Base-by-base conservation (phyloP, 768 basidiomycete species). In the Phanerochaete carnosa region DNA sequence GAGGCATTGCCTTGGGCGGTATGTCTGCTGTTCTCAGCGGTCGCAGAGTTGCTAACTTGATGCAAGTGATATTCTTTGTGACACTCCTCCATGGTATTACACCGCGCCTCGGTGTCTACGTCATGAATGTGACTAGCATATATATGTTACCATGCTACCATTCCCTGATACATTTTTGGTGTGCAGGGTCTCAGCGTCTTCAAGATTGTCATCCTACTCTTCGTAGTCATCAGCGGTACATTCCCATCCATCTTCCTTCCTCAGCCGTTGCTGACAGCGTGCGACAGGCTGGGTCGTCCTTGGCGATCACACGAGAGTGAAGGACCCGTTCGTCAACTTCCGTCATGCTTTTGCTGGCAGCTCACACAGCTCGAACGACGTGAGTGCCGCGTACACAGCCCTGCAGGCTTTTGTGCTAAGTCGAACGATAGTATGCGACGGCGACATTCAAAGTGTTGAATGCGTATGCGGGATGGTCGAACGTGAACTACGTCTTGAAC, bases 1-100 rank as follows among this genome's bases (percentile, higher is more conserved):
- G 85, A 55, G 83, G 84, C 0, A 85, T 88, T 56, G 85, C 83
- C 3, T 70, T 87, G 1, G 85, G 76, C 69, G 82, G 85, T 80
- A 37, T 15, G 72, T 63, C 16, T 3, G 30, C 55, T 35, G 8
- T 25, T 26, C 33, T 54, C 19, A 32, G 16, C 25, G 37, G 37
- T 61, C 9, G 8, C 39, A 29, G 7, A 8, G 60, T 0, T 8
- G 25, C 26, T 39, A 32, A 54, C 37, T 16, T 35, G 23, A 22
- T 45, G 25, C 29, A 56, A 85, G 84, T 81, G 1, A 83, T 84
- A 6, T 56, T 74, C 54, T 83, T 82, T 54, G 79, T 79, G 0
- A 81, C 81, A 0, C 28, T 82, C 13, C 68, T 86, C 1, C 85
- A 85, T 52, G 83, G 83, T 0, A 61, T 86, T 6, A 78, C 78